A percentile compares a stretch with the other conserved stretches of the same genome.
These are phyloP conservation scores for Bipolaris oryzae DNA, from an alignment of 2,329 filamentous ascomycete genomes.

Conservation along the genomic window DNA sequence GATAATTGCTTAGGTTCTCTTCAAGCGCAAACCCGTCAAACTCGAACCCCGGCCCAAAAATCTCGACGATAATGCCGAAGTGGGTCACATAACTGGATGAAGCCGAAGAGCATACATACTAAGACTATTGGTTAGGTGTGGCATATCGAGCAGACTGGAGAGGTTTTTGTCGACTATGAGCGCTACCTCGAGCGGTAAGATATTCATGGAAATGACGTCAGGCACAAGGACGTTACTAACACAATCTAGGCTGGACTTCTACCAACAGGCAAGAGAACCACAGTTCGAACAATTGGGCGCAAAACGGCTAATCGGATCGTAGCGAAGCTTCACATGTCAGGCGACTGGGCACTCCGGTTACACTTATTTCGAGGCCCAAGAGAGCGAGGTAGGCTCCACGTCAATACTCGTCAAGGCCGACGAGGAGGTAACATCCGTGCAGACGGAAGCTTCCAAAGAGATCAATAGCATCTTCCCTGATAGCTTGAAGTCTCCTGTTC, in stretches of 20 bases:
- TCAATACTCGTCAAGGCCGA: conserved; percentile 31
- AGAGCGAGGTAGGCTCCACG: conserved; percentile 76
- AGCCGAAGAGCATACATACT: conserved; percentile 26
- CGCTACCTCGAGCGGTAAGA: conserved; percentile 81
- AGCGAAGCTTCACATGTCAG: conserved; percentile 92
- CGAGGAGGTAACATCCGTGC: conserved; percentile 39
- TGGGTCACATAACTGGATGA: conserved; percentile 52
- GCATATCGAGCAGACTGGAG: conserved; percentile 87
- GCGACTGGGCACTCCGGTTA: conserved; percentile 92
- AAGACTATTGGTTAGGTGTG: conserved; percentile 69
- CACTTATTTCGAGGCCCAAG: conserved; percentile 89
- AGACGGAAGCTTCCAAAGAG: conserved; percentile 74
- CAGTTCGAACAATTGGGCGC: neutral
- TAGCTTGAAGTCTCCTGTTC: conserved; percentile 84
- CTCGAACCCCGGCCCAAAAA: conserved; percentile 74
- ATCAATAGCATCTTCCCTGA: conserved; percentile 93
- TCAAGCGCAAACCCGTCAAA: conserved; percentile 93
- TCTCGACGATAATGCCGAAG: conserved; percentile 83
- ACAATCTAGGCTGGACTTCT: conserved; percentile 79
- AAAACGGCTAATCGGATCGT: conserved; percentile 30
- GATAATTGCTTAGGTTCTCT: conserved; percentile 72
- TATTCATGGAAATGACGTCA: conserved; percentile 29
- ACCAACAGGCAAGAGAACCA: conserved; percentile 72
- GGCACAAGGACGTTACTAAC: conserved; percentile 25
- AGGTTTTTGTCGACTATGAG: conserved; percentile 88